phyloP scores from a whole-genome alignment of 2,329 filamentous ascomycete species.

The Malbranchea cinnamomea region DNA sequence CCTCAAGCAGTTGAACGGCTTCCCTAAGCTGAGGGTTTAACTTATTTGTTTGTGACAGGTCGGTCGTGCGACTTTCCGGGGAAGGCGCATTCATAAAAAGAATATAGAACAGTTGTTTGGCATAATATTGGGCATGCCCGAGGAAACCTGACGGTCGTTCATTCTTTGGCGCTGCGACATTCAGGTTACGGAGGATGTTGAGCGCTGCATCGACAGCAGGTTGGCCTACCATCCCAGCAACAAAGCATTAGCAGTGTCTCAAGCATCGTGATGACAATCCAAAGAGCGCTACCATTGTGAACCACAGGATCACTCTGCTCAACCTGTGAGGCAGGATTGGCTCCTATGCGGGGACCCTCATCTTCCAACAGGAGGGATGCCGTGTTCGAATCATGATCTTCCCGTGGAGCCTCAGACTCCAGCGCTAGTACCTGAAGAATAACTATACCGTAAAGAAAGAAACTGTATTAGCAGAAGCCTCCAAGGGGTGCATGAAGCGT shows the following conservation, averaged over 20 bases:
- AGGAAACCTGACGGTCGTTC: conserved; percentile 43
- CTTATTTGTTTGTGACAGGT: conserved; percentile 20
- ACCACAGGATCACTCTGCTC: conserved; percentile 4
- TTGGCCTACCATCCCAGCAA: conserved; percentile 7
- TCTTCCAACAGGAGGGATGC: neutral
- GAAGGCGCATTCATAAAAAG: conserved; percentile 50
- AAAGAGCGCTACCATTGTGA: neutral
- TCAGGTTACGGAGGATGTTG: conserved; percentile 10
- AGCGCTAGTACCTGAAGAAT: neutral
- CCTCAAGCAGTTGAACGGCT: conserved; percentile 44
- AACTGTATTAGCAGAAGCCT: no score
- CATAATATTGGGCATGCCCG: conserved; percentile 44
- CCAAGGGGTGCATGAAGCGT: no score
- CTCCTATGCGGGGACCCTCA: neutral
- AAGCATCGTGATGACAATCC: neutral
- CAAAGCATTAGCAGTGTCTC: neutral
- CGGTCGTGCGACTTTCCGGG: conserved; percentile 27
- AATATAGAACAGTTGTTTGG: conserved; percentile 45
- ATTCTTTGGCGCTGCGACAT: conserved; percentile 8
- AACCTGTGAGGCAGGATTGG: neutral
- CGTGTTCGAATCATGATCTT: conserved; percentile 1
- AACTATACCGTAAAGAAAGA: no score
- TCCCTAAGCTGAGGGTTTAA: conserved; percentile 32
- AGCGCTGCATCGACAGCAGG: conserved; percentile 10
- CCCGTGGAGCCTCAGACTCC: neutral